Evolutionary conservation across 1,284 basidiomycete genomes (phyloP).

Genomic region (Ganoderma lucidum): DNA sequence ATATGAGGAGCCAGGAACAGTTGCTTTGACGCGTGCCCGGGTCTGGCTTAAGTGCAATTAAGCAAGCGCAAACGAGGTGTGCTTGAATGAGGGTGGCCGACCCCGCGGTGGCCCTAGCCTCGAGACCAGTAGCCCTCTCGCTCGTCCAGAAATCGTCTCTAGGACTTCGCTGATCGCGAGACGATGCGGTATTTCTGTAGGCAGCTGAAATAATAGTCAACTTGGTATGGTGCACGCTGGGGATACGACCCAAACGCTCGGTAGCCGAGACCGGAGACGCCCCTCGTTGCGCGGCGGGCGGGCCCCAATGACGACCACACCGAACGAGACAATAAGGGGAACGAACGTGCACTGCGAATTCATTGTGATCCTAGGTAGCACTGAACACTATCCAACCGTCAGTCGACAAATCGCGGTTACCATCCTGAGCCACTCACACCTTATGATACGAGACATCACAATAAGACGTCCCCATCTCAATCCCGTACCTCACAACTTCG

Average conservation of each 20-base stretch:
- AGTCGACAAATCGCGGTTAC: neutral
- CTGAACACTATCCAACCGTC: neutral
- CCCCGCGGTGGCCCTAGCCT: neutral
- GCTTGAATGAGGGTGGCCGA: neutral
- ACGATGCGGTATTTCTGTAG: neutral
- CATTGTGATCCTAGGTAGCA: neutral
- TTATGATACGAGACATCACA: slow-evolving; percentile 8
- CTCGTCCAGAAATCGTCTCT: neutral
- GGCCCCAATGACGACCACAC: neutral
- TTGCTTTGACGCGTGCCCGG: neutral
- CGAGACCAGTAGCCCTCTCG: neutral
- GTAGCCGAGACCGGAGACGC: neutral
- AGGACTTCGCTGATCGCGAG: neutral
- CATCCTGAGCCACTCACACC: slow-evolving; percentile 13
- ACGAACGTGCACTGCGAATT: neutral
- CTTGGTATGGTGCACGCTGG: neutral
- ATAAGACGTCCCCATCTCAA: neutral
- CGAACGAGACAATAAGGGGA: neutral
- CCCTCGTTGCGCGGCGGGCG: neutral
- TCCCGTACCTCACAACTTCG: slow-evolving; percentile 24
- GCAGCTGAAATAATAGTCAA: neutral
- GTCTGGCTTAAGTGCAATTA: neutral
- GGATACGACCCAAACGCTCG: neutral
- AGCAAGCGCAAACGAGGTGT: neutral
- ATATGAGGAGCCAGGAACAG: neutral